Conservation (phyloP, 257 asterid genomes). For the Solanum lycopersicoides region DNA sequence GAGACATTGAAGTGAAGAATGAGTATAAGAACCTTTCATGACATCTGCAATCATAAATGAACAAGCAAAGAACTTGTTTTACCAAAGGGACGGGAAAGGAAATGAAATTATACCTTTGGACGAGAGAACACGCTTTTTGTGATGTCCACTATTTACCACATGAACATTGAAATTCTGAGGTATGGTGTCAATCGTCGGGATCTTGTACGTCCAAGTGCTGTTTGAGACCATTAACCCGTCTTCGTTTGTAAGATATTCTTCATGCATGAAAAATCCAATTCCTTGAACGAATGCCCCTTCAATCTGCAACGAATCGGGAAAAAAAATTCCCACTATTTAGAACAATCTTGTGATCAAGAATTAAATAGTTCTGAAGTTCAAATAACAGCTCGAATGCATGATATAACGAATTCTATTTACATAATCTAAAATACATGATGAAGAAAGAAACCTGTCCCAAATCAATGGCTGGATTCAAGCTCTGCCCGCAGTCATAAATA, state of each 20-base stretch:
- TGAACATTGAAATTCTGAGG: not conserved
- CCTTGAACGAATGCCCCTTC: conserved; percentile 93
- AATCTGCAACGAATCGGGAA: conserved; percentile 22
- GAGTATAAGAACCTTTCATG: not conserved
- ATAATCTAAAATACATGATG: not conserved
- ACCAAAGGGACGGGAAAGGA: not conserved
- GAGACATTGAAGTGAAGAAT: not conserved
- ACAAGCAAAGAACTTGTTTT: not conserved
- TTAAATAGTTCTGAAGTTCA: not conserved
- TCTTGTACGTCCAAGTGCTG: not conserved
- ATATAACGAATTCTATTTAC: not conserved
- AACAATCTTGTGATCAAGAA: not conserved
- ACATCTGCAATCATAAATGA: not conserved
- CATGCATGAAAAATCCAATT: conserved; percentile 71
- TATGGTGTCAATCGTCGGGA: not conserved
- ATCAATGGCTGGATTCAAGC: conserved; percentile 76
- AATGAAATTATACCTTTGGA: not conserved
- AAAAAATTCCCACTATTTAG: not conserved
- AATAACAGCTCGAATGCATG: not conserved
- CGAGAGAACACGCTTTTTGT: not conserved
- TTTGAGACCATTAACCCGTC: conserved; percentile 27
- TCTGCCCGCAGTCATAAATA: conserved; percentile 71
- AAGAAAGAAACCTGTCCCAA: conserved; percentile 48
- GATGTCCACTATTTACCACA: not conserved
- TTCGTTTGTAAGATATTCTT: conserved; percentile 48